Evolutionary conservation across 2,329 filamentous ascomycete species (phyloP).

Genomic region (Fusarium sp.): DNA sequence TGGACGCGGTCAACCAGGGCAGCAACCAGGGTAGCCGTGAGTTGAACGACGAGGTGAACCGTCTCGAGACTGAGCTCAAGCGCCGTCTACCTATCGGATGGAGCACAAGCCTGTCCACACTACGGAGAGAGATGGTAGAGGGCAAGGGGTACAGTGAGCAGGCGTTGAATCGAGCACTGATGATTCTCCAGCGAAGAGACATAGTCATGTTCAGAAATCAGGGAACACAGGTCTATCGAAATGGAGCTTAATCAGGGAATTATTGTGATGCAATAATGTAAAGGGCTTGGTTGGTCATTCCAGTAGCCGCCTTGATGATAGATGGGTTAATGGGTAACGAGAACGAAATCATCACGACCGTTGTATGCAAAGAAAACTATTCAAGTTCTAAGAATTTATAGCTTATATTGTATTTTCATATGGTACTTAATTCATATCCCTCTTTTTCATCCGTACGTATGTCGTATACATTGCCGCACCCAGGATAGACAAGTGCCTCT

Average conservation of each 20-base stretch:
- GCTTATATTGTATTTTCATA: too few relatives aligned
- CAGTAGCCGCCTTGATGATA: slow-evolving; percentile 22
- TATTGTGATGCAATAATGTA: slow-evolving; percentile 22
- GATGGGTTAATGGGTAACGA: slow-evolving; percentile 40
- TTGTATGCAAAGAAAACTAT: not conserved
- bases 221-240: slow-evolving; percentile 78
- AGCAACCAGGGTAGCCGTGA: slow-evolving; percentile 85
- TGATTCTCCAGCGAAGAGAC: slow-evolving; percentile 87
- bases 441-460: too few relatives aligned
- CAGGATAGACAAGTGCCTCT: too few relatives aligned
- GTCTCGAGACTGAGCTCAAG: slow-evolving; percentile 89
- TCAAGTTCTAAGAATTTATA: too few relatives aligned
- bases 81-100: slow-evolving; percentile 91
- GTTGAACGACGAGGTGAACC: slow-evolving; percentile 87
- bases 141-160: slow-evolving; percentile 90
- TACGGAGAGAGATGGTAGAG: slow-evolving; percentile 92
- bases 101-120: slow-evolving; percentile 88
- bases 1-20: slow-evolving; percentile 96
- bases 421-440: too few relatives aligned
- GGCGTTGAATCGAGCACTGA: slow-evolving; percentile 82
- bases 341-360: slow-evolving; percentile 16
- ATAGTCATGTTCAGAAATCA: slow-evolving; percentile 85
- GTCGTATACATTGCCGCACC: too few relatives aligned
- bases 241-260: slow-evolving; percentile 65
- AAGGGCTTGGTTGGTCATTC: slow-evolving; percentile 15